A percentile compares a stretch with the other conserved stretches of the same genome.
phyloP scores from a whole-genome alignment of 345 rosid species.

The Leavenworthia alabamica region DNA sequence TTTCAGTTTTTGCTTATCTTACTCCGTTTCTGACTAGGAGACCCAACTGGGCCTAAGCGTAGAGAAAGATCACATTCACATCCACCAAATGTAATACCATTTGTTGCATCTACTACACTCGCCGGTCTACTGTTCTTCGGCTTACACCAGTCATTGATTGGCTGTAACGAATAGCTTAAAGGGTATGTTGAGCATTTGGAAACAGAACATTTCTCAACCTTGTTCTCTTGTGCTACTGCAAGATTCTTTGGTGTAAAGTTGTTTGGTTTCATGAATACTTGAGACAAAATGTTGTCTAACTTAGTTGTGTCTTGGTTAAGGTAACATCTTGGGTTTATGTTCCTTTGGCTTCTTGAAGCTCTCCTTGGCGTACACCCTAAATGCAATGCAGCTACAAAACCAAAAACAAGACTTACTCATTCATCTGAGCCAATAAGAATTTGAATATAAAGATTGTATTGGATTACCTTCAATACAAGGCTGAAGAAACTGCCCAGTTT shows the following conservation, averaged over 20 bases:
- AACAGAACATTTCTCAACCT: not conserved
- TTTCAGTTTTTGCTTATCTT: slow-evolving; percentile 18
- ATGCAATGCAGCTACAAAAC: slow-evolving; percentile 76
- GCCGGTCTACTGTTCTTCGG: slow-evolving; percentile 11
- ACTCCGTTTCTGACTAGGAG: slow-evolving; percentile 29
- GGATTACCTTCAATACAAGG: slow-evolving; percentile 94
- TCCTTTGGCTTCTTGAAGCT: slow-evolving; percentile 94
- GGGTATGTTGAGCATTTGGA: slow-evolving; percentile 28
- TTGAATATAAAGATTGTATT: not conserved
- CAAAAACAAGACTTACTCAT: not conserved
- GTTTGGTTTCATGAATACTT: slow-evolving; percentile 46
- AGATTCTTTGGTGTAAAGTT: slow-evolving; percentile 14
- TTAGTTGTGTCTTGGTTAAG: slow-evolving; percentile 36
- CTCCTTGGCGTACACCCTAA: slow-evolving; percentile 83
- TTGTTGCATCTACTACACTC: not conserved
- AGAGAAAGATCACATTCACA: slow-evolving; percentile 83
- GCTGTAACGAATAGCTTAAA: slow-evolving; percentile 13
- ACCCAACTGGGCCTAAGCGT: slow-evolving; percentile 56
- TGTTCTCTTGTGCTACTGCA: slow-evolving; percentile 14
- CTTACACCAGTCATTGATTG: slow-evolving; percentile 8
- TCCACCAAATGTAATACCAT: slow-evolving; percentile 10
- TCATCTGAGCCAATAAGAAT: not conserved
- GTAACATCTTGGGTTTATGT: slow-evolving; percentile 70
- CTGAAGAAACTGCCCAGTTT: slow-evolving; percentile 69
- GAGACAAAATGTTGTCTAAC: slow-evolving; percentile 25